Base-by-base conservation (phyloP, 805 yeast species). In the Jamesozyma rosinii region DNA sequence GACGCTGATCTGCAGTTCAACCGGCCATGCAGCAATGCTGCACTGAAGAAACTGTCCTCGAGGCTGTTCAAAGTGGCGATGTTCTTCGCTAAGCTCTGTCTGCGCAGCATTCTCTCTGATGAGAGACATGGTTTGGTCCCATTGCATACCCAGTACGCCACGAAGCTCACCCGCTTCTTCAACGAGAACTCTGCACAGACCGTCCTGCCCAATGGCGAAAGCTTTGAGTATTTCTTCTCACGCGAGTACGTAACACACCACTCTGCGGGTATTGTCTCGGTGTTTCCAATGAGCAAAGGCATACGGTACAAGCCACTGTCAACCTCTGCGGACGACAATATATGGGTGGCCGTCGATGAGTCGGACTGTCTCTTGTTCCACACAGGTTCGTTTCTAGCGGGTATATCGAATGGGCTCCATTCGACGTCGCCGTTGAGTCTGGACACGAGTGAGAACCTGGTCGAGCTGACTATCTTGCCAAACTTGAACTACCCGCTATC, bases 311-410 rank as follows among this genome's bases (percentile, higher is more conserved):
- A 56, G 36, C 56, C 61, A 2, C 47, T 52, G 3, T 48, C 58
- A 1, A 45, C 49, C n/a, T 40, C 55, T 18, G 35, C 50, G 2
- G 53, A 52, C 22, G 61, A 60, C 43, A 55, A 53, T 27, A 27
- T 41, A 6, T 61, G 66, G 66, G 26, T 46, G 4, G 26, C 48
- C 0, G 40, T 57, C 3, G 46, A 53, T 24, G 56, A 54, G 32
- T 57, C 57, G 8, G 54, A 57, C 35, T 58, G 63, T 45, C 44
- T 61, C 1, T 38, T 61, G 38, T 27, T 61, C 5, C 65, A 60
- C 37, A 54, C 61, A 4, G 65, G 65, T 1, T 33, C 43, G 11
- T 17, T 53, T 2, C 40, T 59, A 37, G 47, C 55, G 2, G 44
- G 38, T 1, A 43, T 45, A 35, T 55, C 63, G 1, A 41, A 45